Evolutionary conservation across 768 basidiomycete genomes (phyloP).

Genomic region (Boletus fagicola): DNA sequence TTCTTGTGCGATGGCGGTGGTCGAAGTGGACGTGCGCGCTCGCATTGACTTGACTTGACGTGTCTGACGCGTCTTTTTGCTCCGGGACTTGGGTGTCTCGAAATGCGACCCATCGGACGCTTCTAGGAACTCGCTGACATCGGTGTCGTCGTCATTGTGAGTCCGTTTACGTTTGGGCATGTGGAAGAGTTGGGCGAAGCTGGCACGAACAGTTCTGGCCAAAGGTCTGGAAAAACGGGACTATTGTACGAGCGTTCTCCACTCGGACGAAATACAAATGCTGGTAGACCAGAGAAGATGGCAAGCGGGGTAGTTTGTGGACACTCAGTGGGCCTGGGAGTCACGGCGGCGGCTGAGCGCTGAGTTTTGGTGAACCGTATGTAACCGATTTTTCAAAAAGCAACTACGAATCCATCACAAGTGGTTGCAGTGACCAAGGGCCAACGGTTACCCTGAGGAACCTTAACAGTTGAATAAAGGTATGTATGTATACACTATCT

Average conservation of each 20-base stretch:
- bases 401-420: too few relatives aligned
- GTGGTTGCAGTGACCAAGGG: too few relatives aligned
- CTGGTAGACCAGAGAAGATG: background rate
- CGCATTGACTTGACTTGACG: constrained; percentile 17
- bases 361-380: background rate
- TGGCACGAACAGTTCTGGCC: background rate
- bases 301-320: background rate
- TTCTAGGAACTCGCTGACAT: constrained; percentile 10
- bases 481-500: too few relatives aligned
- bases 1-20: background rate
- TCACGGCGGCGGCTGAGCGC: too few relatives aligned
- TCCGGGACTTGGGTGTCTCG: constrained; percentile 9
- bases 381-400: background rate
- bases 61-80: constrained; percentile 19
- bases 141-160: constrained; percentile 11
- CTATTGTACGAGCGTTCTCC: background rate
- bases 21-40: background rate
- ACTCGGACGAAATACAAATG: background rate
- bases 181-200: background rate
- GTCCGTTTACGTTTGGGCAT: constrained; percentile 34
- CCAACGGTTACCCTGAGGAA: too few relatives aligned
- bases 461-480: too few relatives aligned
- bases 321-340: too few relatives aligned
- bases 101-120: constrained; percentile 26
- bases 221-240: background rate